phyloP scores from a whole-genome alignment of 495 filamentous ascomycete species.

The Staphylotrichum tortipilum region DNA sequence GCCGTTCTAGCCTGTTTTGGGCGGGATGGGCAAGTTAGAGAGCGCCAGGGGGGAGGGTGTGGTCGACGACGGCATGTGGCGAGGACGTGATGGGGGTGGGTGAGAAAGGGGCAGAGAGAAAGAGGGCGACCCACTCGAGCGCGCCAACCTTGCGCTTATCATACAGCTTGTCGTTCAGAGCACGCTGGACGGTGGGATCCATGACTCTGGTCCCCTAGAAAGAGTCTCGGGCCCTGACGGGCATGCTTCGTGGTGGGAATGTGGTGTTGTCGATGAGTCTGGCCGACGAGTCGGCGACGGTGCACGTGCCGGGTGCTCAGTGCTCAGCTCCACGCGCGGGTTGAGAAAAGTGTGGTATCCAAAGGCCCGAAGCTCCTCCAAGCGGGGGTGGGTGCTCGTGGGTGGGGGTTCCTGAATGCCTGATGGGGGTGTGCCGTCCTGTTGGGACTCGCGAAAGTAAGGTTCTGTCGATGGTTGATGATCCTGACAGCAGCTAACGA shows the following conservation, averaged over 20 bases:
- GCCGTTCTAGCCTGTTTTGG: conserved; percentile 54
- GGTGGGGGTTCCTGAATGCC: no score
- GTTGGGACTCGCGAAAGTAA: no score
- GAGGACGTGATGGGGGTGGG: no score
- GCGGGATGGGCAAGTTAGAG: conserved; percentile 9
- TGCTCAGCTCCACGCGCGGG: no score
- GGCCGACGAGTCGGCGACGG: not conserved
- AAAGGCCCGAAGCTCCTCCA: no score
- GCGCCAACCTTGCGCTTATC: conserved; percentile 95
- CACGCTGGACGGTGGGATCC: conserved; percentile 81
- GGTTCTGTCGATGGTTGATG: not conserved
- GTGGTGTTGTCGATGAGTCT: no score
- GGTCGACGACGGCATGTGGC: conserved; percentile 1
- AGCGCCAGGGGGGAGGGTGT: conserved; percentile 1
- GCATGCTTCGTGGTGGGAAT: not conserved
- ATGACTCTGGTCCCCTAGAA: conserved; percentile 39
- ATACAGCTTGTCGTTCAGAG: conserved; percentile 96
- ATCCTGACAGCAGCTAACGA: not conserved
- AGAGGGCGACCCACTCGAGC: conserved; percentile 65
- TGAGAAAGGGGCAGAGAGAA: not conserved
- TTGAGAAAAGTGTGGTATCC: no score
- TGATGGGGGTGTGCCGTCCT: not conserved
- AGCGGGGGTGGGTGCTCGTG: no score
- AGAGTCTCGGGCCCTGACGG: not conserved
- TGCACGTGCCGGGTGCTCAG: not conserved